phyloP scores from a whole-genome alignment of 192 early-diverging fungal species.

The Linnemannia hyalina region DNA sequence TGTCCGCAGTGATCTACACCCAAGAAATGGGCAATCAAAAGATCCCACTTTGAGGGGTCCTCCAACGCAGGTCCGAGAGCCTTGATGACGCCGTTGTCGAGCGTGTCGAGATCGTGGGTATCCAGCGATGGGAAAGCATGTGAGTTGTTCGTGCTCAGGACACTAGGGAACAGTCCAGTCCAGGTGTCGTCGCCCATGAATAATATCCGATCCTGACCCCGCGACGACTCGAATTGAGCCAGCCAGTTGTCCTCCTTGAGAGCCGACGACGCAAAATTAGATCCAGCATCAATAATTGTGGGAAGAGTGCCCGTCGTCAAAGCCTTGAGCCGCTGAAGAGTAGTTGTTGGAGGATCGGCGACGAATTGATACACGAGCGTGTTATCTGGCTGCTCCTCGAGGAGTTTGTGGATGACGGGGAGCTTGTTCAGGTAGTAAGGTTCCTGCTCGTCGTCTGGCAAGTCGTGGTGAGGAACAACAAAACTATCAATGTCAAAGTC shows the following conservation, averaged over 20 bases:
- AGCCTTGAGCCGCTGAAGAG: slow-evolving; percentile 85
- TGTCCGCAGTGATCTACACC: slow-evolving; percentile 99
- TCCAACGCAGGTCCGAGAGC: slow-evolving; percentile 48
- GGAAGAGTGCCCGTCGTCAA: slow-evolving; percentile 86
- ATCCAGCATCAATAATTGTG: slow-evolving; percentile 86
- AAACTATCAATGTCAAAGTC: slow-evolving; percentile 19
- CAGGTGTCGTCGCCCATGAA: slow-evolving; percentile 98
- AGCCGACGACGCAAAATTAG: slow-evolving; percentile 81
- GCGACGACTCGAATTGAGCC: slow-evolving; percentile 43
- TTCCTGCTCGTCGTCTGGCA: slow-evolving; percentile 7
- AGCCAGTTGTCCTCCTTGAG: slow-evolving; percentile 84
- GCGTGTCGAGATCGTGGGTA: slow-evolving; percentile 93
- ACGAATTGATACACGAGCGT: slow-evolving; percentile 77
- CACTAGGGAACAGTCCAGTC: slow-evolving; percentile 83
- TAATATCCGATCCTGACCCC: slow-evolving; percentile 63
- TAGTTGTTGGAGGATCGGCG: slow-evolving; percentile 88
- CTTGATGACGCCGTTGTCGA: slow-evolving; percentile 88
- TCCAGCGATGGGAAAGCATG: slow-evolving; percentile 76
- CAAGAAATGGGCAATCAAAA: slow-evolving; percentile 92
- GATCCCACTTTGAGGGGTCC: slow-evolving; percentile 72
- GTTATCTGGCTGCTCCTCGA: slow-evolving; percentile 62
- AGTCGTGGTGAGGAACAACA: slow-evolving; percentile 44
- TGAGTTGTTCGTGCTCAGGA: slow-evolving; percentile 63
- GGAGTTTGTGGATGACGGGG: slow-evolving; percentile 64
- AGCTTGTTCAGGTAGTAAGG: slow-evolving; percentile 65